Evolutionary conservation across 169 alveolate genomes (phyloP).

Genomic region (Eimeria acervulina): DNA sequence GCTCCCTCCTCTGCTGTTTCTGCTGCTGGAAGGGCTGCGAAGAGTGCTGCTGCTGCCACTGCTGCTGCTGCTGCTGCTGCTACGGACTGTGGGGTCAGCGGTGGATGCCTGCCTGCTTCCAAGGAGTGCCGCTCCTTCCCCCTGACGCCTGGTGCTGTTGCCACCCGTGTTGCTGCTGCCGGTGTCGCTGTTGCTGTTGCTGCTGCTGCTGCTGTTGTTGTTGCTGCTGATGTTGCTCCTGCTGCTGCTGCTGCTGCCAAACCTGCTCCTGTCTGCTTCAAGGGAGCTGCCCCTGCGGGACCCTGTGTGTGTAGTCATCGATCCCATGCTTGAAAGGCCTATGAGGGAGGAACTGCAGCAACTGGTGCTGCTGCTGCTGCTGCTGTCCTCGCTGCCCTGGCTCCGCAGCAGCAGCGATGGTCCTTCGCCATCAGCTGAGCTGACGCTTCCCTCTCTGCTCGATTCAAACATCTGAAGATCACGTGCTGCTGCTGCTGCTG

Average conservation of each 20-base stretch:
- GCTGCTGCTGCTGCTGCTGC: not conserved
- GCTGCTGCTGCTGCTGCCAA: no score
- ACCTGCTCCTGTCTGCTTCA: no score
- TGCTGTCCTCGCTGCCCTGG: not conserved
- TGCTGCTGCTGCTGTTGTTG: conserved; percentile 21
- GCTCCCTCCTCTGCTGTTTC: no score
- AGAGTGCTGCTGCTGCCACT: not conserved
- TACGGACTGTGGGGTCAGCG: no score
- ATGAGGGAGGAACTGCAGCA: no score
- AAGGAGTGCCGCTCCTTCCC: no score
- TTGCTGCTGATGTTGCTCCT: not conserved
- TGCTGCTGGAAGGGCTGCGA: not conserved
- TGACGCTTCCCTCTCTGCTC: not conserved
- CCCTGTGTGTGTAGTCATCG: no score
- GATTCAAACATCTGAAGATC: not conserved
- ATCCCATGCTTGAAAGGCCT: no score
- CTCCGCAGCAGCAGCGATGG: not conserved
- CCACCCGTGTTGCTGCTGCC: not conserved
- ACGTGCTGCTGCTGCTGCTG: not conserved
- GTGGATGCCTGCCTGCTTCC: no score
- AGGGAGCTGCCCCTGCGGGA: no score
- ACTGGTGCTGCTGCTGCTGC: conserved; percentile 21
- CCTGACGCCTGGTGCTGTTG: no score
- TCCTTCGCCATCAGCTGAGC: not conserved
- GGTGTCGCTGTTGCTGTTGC: not conserved